Evolutionary conservation across 768 basidiomycete genomes (phyloP).

Genomic region (Russula abietina): DNA sequence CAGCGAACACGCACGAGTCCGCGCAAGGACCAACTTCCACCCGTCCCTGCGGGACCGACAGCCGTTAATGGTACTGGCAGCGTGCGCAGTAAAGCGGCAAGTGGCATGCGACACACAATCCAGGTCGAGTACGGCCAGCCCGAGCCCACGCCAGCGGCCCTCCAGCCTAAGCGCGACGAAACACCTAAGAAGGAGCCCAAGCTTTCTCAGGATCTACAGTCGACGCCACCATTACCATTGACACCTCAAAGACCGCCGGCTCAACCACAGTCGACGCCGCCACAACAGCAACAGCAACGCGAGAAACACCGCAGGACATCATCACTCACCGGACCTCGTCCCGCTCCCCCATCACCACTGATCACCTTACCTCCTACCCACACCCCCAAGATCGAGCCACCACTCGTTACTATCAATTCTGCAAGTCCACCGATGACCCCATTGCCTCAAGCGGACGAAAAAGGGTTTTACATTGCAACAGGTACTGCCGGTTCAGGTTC

Average conservation of each 20-base stretch:
- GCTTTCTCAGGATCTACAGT: background rate
- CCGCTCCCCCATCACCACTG: slow-evolving; percentile 17
- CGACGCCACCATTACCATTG: slow-evolving; percentile 1
- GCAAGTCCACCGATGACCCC: slow-evolving; percentile 32
- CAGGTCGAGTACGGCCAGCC: slow-evolving; percentile 91
- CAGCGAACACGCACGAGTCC: slow-evolving; percentile 13
- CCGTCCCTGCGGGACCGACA: slow-evolving; percentile 3
- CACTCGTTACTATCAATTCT: slow-evolving; percentile 32
- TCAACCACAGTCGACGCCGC: slow-evolving; percentile 2
- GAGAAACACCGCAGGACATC: slow-evolving; percentile 15
- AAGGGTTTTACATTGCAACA: slow-evolving; percentile 19
- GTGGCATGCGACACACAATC: slow-evolving; percentile 80
- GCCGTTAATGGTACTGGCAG: slow-evolving; percentile 35
- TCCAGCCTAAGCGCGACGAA: slow-evolving; percentile 9
- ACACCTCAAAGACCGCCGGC: background rate
- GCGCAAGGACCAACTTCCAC: slow-evolving; percentile 18
- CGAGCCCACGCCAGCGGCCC: slow-evolving; percentile 22
- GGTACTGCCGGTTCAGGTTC: slow-evolving; percentile 32
- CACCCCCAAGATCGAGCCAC: slow-evolving; percentile 23
- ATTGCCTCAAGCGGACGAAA: slow-evolving; percentile 25
- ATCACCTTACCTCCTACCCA: slow-evolving; percentile 4
- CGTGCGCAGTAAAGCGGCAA: slow-evolving; percentile 38
- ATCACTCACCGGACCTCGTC: slow-evolving; percentile 12
- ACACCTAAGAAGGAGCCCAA: slow-evolving; percentile 18
- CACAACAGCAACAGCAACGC: slow-evolving; percentile 14